A percentile compares a stretch with the other conserved stretches of the same genome.
Conservation (phyloP, 1,139 yeast species). For the Meyerozyma carpophila region DNA sequence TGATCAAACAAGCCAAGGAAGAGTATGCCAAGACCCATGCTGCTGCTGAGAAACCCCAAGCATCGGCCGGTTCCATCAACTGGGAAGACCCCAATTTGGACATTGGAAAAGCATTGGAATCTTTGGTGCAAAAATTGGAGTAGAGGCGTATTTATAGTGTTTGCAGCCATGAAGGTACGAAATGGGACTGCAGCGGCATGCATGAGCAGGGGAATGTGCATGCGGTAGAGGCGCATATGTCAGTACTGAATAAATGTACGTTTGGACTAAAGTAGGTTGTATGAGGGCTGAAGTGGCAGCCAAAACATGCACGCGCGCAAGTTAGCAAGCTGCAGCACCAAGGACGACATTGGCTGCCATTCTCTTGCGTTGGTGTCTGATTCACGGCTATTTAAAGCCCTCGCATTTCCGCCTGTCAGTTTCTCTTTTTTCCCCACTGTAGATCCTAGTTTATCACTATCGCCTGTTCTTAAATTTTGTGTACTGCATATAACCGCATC, state of each 20-base stretch:
- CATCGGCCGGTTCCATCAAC: constrained; percentile 47
- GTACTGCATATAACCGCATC: neutral
- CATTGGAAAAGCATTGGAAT: constrained; percentile 50
- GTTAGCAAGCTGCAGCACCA: neutral
- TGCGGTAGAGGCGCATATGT: neutral
- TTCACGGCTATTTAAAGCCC: neutral
- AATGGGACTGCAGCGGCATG: neutral
- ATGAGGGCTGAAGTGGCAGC: neutral
- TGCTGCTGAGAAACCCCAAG: constrained; percentile 28
- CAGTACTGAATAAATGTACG: neutral
- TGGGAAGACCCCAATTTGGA: constrained; percentile 91
- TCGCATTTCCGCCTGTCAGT: no score
- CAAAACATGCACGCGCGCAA: neutral
- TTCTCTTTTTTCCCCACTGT: no score
- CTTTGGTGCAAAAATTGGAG: constrained; percentile 40
- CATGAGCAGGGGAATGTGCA: neutral
- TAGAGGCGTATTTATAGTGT: constrained; percentile 10
- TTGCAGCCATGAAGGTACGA: neutral
- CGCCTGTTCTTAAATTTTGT: no score
- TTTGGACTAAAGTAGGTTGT: neutral
- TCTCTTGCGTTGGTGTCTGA: neutral
- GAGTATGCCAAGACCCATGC: constrained; percentile 70
- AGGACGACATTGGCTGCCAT: no score
- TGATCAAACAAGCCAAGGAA: constrained; percentile 83
- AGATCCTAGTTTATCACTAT: no score